These are phyloP conservation scores for Tricholoma flavovirens DNA, from an alignment of 768 basidiomycete species.

Conservation along the genomic window DNA sequence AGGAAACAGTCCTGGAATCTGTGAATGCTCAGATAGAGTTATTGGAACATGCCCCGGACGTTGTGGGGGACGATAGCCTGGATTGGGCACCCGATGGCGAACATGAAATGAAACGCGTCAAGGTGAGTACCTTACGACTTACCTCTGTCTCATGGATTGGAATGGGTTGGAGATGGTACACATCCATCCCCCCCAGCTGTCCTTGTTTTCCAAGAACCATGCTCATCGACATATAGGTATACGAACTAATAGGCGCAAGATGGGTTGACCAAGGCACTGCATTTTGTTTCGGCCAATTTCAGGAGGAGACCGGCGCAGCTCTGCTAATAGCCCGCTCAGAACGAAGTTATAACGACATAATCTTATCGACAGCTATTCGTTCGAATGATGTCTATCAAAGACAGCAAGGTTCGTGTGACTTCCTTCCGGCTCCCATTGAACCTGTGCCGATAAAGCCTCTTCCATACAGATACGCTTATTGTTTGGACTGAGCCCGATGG, in stretches of 20 bases:
- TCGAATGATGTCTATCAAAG: constrained; percentile 81
- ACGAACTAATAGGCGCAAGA: constrained; percentile 83
- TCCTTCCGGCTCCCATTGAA: constrained; percentile 4
- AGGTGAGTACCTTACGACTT: constrained; percentile 40
- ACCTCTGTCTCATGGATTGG: neutral
- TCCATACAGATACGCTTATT: constrained; percentile 79
- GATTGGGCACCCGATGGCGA: constrained; percentile 61
- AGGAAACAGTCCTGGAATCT: constrained; percentile 27
- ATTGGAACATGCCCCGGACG: constrained; percentile 38
- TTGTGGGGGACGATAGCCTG: constrained; percentile 47
- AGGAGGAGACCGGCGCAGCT: constrained; percentile 70
- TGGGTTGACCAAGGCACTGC: constrained; percentile 99
- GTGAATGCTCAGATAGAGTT: constrained; percentile 41
- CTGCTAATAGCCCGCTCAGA: constrained; percentile 83
- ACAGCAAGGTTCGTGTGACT: constrained; percentile 54
- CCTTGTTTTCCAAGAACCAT: constrained; percentile 1
- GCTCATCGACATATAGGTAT: constrained; percentile 55
- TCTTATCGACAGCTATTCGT: constrained; percentile 77
- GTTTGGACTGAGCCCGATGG: constrained; percentile 98
- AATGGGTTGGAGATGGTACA: neutral
- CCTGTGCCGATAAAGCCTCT: constrained; percentile 1
- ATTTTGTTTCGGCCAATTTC: constrained; percentile 87
- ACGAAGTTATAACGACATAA: constrained; percentile 60
- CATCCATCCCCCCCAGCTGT: constrained; percentile 1
- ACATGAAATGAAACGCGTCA: constrained; percentile 81